These are phyloP conservation scores for Selaginella tamariscina DNA, from an alignment of 75 land plant species.

Conservation along the genomic window DNA sequence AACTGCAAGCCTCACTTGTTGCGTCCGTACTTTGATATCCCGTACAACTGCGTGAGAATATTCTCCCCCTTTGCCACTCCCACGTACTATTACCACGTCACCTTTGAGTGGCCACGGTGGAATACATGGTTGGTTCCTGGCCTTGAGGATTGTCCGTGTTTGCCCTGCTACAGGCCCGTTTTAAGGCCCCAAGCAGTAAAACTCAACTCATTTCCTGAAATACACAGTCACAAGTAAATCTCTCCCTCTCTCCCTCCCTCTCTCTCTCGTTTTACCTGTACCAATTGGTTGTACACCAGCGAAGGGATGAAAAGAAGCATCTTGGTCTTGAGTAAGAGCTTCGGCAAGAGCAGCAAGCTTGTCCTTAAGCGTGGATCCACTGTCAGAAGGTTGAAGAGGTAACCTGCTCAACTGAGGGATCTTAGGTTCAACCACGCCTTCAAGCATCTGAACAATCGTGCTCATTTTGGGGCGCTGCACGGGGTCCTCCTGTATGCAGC, in stretches of 20 bases:
- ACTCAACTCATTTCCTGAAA: not conserved
- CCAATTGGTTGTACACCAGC: too few relatives aligned
- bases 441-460: conserved; percentile 1
- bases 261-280: too few relatives aligned
- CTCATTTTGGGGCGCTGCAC: conserved; percentile 4
- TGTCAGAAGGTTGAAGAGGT: not conserved
- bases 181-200: not conserved
- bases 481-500: conserved; percentile 7
- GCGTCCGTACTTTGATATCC: conserved; percentile 19
- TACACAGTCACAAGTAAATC: not conserved
- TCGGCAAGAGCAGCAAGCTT: not conserved
- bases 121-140: conserved; percentile 3
- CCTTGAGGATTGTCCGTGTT: not conserved
- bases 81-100: conserved; percentile 16
- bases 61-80: conserved; percentile 12
- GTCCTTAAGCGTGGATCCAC: not conserved
- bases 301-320: not conserved
- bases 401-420: conserved; percentile 1
- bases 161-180: not conserved
- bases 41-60: conserved; percentile 15
- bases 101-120: conserved; percentile 7
- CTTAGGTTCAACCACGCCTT: conserved; percentile 5
- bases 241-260: too few relatives aligned
- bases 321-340: not conserved
- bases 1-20: conserved; percentile 18